phyloP scores from a whole-genome alignment of 2,329 filamentous ascomycete genomes.

The Tolypocladium nubicola region DNA sequence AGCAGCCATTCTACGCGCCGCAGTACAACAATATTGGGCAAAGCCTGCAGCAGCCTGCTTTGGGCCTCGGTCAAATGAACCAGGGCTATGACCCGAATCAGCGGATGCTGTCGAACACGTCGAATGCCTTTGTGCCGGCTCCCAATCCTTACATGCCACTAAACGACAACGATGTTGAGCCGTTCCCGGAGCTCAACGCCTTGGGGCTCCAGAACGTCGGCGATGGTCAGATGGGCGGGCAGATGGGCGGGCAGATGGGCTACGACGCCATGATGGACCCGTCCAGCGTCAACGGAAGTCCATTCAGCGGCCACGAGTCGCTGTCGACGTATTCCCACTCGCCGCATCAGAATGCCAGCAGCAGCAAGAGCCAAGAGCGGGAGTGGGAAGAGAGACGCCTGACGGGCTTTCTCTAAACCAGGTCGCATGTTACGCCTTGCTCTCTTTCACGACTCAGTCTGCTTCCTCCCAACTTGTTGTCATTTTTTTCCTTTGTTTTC shows the following conservation, averaged over 20 bases:
- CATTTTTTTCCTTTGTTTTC: not conserved
- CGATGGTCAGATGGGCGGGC: slow-evolving; percentile 13
- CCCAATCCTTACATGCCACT: slow-evolving; percentile 14
- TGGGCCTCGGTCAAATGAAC: slow-evolving; percentile 15
- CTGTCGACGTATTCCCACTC: slow-evolving; percentile 23
- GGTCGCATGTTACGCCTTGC: not conserved
- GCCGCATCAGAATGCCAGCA: slow-evolving; percentile 17
- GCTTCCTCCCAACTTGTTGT: not conserved
- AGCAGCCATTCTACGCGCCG: slow-evolving; percentile 9
- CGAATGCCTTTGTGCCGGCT: slow-evolving; percentile 12
- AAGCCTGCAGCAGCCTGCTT: slow-evolving; percentile 12
- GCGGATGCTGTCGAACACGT: slow-evolving; percentile 14
- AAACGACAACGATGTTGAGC: slow-evolving; percentile 15
- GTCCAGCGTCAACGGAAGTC: slow-evolving; percentile 22
- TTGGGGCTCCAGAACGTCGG: slow-evolving; percentile 19
- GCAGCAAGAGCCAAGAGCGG: slow-evolving; percentile 1
- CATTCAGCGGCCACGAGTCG: slow-evolving; percentile 25
- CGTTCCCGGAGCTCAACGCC: slow-evolving; percentile 20
- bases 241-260: slow-evolving; percentile 16
- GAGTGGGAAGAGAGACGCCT: slow-evolving; percentile 14
- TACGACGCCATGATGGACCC: slow-evolving; percentile 21
- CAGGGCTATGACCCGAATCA: slow-evolving; percentile 12
- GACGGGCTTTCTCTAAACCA: slow-evolving; percentile 7
- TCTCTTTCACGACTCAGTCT: not conserved
- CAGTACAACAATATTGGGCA: slow-evolving; percentile 17